Evolutionary conservation across 2,329 filamentous ascomycete species (phyloP), one percentile per base, ranked within the genome.

Genomic region (Aureobasidium musti): DNA sequence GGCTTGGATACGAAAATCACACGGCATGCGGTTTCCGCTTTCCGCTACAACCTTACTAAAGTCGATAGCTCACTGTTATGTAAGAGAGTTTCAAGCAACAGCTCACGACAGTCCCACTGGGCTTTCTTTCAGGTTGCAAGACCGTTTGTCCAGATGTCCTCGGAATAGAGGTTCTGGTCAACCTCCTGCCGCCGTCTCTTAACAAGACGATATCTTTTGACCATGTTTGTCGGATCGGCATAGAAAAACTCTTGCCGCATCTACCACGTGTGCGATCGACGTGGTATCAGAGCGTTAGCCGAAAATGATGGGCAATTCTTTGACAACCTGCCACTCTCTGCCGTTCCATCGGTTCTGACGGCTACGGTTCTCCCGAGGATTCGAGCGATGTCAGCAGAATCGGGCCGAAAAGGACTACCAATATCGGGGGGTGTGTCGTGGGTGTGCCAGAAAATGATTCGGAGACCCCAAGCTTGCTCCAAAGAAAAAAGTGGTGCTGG

Each of bases 401-500:
- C 59, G 59, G 59, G 45, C 59, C 59, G 59, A 63, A 52, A n/a
- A 26, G 30, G 37, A 47, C n/a, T 26, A 56, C 21, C 35, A 23
- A 8, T 7, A 19, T 13, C 13, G 11, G 35, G 21, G n/a, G n/a
- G n/a, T n/a, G n/a, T n/a, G n/a, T n/a, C n/a, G n/a, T n/a, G n/a
- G 43, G 28, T 14, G 47, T 50, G 47, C 45, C 59, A 63, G 59
- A 52, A 21, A 63, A 63, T 63, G 13, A 50, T 50, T 52, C 59
- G 59, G 59, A 63, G 59, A 63, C 59, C 59, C 59, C 59, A 41
- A 30, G 13, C 26, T n/a, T 52, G 41, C 43, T 61, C 43, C 57
- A 61, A 19, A 7, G n/a, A 52, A 50, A 47, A 52, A 35, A 63
- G 59, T 63, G 45, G 26, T 63, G 45, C 45, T 63, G 39, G 49